Conservation (phyloP, 495 filamentous ascomycete species). For the Daldinia bambusicola region DNA sequence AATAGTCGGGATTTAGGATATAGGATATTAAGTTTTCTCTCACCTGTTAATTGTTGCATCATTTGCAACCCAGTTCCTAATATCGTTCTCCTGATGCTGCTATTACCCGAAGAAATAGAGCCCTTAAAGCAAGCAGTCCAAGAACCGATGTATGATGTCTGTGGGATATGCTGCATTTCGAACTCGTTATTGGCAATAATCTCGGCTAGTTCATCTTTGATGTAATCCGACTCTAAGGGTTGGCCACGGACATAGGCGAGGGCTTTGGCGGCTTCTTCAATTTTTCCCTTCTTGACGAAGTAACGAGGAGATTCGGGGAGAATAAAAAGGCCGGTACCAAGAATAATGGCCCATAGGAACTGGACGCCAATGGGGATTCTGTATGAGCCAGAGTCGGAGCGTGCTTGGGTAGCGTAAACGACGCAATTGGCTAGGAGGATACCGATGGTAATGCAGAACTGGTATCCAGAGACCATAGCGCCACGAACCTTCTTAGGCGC, state of each 20-base stretch:
- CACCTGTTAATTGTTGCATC: constrained; percentile 57
- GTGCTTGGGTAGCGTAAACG: constrained; percentile 69
- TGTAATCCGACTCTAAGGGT: constrained; percentile 68
- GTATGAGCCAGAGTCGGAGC: constrained; percentile 71
- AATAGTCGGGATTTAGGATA: too few relatives aligned
- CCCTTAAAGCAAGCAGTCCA: constrained; percentile 77
- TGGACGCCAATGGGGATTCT: constrained; percentile 76
- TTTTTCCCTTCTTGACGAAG: constrained; percentile 65
- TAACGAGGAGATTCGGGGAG: constrained; percentile 69
- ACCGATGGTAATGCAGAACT: constrained; percentile 78
- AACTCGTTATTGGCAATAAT: constrained; percentile 76
- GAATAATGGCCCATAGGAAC: constrained; percentile 72
- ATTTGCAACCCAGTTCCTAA: constrained; percentile 73
- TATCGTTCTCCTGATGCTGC: constrained; percentile 74
- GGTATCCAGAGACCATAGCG: constrained; percentile 74
- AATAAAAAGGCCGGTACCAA: constrained; percentile 64
- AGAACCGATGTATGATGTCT: constrained; percentile 66
- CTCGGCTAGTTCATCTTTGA: constrained; percentile 75
- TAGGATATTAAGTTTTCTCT: too few relatives aligned
- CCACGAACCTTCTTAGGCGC: constrained; percentile 73
- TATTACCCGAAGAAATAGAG: constrained; percentile 65
- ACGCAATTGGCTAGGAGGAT: constrained; percentile 73
- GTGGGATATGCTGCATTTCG: constrained; percentile 67
- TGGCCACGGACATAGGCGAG: constrained; percentile 63
- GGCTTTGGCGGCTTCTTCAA: constrained; percentile 64